Base-by-base conservation (phyloP, 371 early-diverging fungal species). In the Chytridium lagenaria region DNA sequence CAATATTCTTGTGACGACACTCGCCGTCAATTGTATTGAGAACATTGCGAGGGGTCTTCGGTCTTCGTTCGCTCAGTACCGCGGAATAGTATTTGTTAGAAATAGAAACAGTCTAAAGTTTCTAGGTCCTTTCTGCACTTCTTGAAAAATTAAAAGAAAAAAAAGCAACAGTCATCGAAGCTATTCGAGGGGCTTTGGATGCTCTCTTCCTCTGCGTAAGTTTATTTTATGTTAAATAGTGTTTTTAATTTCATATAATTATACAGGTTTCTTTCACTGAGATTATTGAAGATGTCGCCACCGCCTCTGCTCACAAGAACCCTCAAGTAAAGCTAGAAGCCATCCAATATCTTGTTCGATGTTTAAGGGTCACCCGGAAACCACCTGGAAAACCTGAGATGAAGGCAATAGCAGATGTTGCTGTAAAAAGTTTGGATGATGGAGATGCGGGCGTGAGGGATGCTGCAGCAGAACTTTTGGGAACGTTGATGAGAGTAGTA, bases 131-230 rank as follows among this genome's bases (percentile, higher is more conserved):
- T 37, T 70, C 79, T 1, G 92, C 93, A 3, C 81, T 97, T 65
- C 80, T 96, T 40, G 98, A 97, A 78, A 92, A 92, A 74, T 84
- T 94, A 15, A 98, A 98, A 75, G 99, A 98, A 78, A 93, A 95
- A 73, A 98, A 98, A 74, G 87, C 88, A 50, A 89, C 87, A 0
- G 93, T 96, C 22, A 74, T 96, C 0, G 95, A 95, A 40, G 92
- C 96, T 1, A 77, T 98, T 1, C 76, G 90, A 0, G 83, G 83
- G 19, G 91, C 94, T 0, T 77, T 95, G n/a, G 95, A 95, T 77
- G 94, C 95, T 2, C 90, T 94, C 0, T 93, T 91, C 78, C 84
- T 82, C 15, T 86, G 91, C 0, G 90, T 91, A 63, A 81, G 87
- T n/a, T n/a, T n/a, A n/a, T n/a, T n/a, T n/a, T n/a, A n/a, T n/a